These are phyloP conservation scores for Leccinum broughii DNA, from an alignment of 768 basidiomycete genomes.

Conservation along the genomic window DNA sequence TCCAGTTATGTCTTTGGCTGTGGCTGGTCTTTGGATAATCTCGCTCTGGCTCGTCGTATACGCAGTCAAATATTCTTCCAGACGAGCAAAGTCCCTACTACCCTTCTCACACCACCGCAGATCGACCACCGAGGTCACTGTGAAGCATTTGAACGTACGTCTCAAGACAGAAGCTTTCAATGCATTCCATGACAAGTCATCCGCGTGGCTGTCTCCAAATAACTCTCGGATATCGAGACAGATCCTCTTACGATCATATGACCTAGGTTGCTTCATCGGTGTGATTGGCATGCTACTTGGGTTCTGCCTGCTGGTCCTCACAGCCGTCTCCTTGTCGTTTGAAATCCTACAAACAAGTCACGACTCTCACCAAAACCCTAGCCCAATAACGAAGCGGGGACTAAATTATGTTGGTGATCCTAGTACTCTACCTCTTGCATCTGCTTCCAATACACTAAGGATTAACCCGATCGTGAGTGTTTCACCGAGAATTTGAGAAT, in stretches of 20 bases:
- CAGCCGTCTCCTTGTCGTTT: conserved; percentile 24
- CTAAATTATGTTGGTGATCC: conserved; percentile 1
- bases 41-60: conserved; percentile 28
- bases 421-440: background rate
- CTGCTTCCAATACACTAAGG: conserved; percentile 10
- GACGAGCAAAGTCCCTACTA: conserved; percentile 19
- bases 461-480: conserved; percentile 35
- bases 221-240: conserved; percentile 27
- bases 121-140: conserved; percentile 21
- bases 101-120: conserved; percentile 24
- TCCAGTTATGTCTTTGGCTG: conserved; percentile 24
- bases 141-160: conserved; percentile 31
- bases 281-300: conserved; percentile 49
- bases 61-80: conserved; percentile 23
- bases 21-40: conserved; percentile 22
- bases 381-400: conserved; percentile 18
- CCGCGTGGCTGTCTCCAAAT: conserved; percentile 35
- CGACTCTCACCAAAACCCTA: conserved; percentile 1
- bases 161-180: conserved; percentile 56
- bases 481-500: background rate
- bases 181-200: conserved; percentile 45
- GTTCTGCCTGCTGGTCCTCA: conserved; percentile 41
- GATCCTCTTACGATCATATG: conserved; percentile 44
- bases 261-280: conserved; percentile 47
- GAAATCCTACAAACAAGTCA: conserved; percentile 12